Evolutionary conservation across 306 rosid species (phyloP), one percentile per base, ranked within the genome.

Genomic region (Casuarina glauca): DNA sequence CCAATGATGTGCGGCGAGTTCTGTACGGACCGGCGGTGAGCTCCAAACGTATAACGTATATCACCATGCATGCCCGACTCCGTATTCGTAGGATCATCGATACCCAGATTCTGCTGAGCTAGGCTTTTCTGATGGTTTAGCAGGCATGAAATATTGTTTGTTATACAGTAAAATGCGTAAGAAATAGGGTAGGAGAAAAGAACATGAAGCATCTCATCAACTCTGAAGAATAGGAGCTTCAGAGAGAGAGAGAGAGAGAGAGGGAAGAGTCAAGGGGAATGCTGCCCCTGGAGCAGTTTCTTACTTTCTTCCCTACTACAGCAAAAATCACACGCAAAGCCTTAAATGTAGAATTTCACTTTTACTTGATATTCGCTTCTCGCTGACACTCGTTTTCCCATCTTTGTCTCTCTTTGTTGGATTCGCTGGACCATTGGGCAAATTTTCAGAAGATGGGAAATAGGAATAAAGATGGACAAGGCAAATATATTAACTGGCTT

Each of bases 381-480:
- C 41, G 73, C 84, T 84, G 82, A 84, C 87, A 80, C 77, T 76
- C 75, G 79, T 70, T 76, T 78, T 74, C 50, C 80, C 80, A 73
- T 73, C 82, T 73, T 80, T 74, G 70, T 80, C 80, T 80, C 70
- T 76, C 82, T 77, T 76, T 77, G 84, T 84, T 84, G 80, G 87
- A 76, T 80, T 83, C 79, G 70, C 72, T 54, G 75, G 72, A 26
- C 43, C 77, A 20, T 61, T 69, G 45, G 74, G 69, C 58, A 19
- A 49, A 53, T 52, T 61, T 60, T 69, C 57, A 57, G 67, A 62
- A 70, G 71, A 13, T 43, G 5, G 48, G 50, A 67, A 67, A 67
- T 67, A 15, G 12, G 49, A 36, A 7, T 41, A 7, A 26, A 9
- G 44, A 67, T 42, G 46, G 35, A 62, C 69, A 62, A 36, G 43